Evolutionary conservation across 2,329 filamentous ascomycete genomes (phyloP).

Genomic region (Ceratocystis alfenasii): DNA sequence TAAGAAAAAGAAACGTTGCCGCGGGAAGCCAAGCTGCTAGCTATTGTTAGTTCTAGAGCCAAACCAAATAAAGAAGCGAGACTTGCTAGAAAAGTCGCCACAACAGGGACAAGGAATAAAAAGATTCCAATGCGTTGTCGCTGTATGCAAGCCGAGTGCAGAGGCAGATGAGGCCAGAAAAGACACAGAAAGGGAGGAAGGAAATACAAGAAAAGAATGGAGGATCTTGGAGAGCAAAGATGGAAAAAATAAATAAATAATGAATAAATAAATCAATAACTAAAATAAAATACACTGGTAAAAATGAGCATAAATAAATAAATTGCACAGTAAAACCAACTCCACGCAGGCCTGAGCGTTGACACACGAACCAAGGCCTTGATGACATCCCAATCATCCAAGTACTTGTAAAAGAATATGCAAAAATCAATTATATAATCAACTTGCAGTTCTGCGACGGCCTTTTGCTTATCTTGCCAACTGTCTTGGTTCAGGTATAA

Average conservation of each 20-base stretch:
- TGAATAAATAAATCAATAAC: not conserved
- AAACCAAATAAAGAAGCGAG: too few species aligned
- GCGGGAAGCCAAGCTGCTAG: not conserved
- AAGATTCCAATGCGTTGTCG: too few species aligned
- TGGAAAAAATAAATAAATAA: not conserved
- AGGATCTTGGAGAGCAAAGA: not conserved
- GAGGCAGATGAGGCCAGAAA: too few species aligned
- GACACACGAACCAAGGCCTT: slow-evolving; percentile 10
- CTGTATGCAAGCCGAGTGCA: too few species aligned
- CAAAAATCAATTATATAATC: not conserved
- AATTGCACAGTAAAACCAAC: not conserved
- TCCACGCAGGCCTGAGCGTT: not conserved
- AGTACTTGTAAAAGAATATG: not conserved
- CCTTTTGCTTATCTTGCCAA: not conserved
- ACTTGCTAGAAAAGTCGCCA: too few species aligned
- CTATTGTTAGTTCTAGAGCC: too few species aligned
- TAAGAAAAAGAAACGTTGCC: not conserved
- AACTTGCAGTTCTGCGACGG: not conserved
- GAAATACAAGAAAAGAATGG: too few species aligned
- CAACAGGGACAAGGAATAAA: too few species aligned
- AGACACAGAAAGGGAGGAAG: too few species aligned
- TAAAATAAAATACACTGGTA: not conserved
- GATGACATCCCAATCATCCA: not conserved
- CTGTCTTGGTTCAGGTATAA: not conserved
- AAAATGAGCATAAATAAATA: not conserved